phyloP scores from a whole-genome alignment of 2,329 filamentous ascomycete genomes.

The Monosporascus sp. region DNA sequence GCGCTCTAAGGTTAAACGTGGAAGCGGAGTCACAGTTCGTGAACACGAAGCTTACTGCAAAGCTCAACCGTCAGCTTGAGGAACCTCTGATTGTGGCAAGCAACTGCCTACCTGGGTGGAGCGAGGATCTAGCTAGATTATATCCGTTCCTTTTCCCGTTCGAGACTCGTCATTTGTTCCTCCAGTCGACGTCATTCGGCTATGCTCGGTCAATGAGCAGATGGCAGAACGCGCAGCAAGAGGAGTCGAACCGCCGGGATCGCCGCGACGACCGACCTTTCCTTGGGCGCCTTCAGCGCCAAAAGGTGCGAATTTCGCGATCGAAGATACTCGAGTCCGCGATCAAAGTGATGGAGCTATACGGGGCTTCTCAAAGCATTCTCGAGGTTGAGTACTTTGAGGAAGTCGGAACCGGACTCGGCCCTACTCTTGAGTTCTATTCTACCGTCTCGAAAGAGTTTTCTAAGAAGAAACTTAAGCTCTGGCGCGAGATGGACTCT shows the following conservation, averaged over 20 bases:
- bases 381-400: conserved; percentile 98
- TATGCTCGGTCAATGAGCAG: conserved; percentile 96
- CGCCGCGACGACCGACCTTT: conserved; percentile 87
- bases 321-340: conserved; percentile 94
- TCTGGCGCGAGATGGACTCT: conserved; percentile 90
- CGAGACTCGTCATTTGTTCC: conserved; percentile 91
- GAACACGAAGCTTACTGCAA: conserved; percentile 96
- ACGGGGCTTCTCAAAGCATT: conserved; percentile 92
- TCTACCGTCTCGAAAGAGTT: conserved; percentile 96
- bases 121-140: conserved; percentile 84
- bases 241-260: conserved; percentile 75
- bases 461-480: conserved; percentile 91
- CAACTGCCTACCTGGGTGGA: conserved; percentile 93
- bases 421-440: conserved; percentile 95
- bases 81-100: conserved; percentile 96
- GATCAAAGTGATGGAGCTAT: conserved; percentile 97
- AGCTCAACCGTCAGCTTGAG: conserved; percentile 92
- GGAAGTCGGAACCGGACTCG: conserved; percentile 92
- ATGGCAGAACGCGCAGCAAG: conserved; percentile 88
- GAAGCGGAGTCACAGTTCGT: conserved; percentile 93
- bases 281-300: conserved; percentile 83
- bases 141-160: conserved; percentile 98
- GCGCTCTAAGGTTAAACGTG: conserved; percentile 62
- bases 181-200: conserved; percentile 96
- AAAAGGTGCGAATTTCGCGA: conserved; percentile 96